Evolutionary conservation across 371 early-diverging fungal genomes (phyloP), one percentile per base, ranked within the genome.

Genomic region (Mortierella sp.): DNA sequence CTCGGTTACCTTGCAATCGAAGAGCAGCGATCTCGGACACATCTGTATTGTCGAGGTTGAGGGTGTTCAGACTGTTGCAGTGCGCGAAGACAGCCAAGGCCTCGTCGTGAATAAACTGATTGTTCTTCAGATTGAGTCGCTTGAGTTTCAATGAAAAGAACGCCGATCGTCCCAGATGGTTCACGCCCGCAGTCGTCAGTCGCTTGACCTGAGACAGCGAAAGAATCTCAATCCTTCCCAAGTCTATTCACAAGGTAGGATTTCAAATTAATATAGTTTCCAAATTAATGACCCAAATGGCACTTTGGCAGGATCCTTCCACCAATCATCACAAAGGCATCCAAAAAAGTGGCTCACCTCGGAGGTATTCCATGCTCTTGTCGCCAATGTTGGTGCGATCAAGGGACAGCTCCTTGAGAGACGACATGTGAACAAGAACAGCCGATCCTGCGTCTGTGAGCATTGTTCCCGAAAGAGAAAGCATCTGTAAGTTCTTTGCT

Each of bases 11-110:
- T 66, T 81, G 77, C 37, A 81, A 40, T 2, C 26, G 68, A 14
- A 64, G 53, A 11, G 74, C 82, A n/a, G 34, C 58, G 1, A 55
- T 40, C 31, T 78, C 73, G 0, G 84, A 43, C 16, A 83, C 84
- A 45, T 83, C 84, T 22, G 84, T 83, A 52, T 78, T 53, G 24
- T 83, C 79, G 16, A 83, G 73, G 48, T 79, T 83, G 41, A 83
- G 73, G 0, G 79, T 64, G 10, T 19, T 66, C 50, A 83, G 58
- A 16, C 52, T 76, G 10, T 71, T 50, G 14, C 76, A 71, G 1
- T 40, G 63, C 4, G 70, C 41, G 53, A 83, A 70, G 44, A 68
- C 69, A 0, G 73, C 45, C 2, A 83, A 70, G 22, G 79, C 78
- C 48, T 75, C 84, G 55, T 83, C 84, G 24, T 83, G 84, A 53